Evolutionary conservation across 495 filamentous ascomycete genomes (phyloP), one percentile per base, ranked within the genome.

Genomic region (Bathelium albidoporum): DNA sequence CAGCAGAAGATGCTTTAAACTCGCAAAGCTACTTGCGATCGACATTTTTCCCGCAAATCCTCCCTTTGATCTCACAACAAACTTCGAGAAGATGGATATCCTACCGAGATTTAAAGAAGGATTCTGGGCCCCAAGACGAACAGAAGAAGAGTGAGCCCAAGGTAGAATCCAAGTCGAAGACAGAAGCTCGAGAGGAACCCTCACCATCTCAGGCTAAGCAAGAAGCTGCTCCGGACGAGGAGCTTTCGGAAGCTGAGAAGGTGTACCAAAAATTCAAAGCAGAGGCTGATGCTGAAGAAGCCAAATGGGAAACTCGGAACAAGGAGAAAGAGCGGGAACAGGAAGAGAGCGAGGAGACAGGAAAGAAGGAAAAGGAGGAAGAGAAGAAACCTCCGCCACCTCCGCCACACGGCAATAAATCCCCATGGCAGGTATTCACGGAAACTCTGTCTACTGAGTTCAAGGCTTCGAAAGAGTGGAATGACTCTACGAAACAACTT

Each of bases 401-500:
- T 7, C 93, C 94, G 24, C 94, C 94, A 7, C 95, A 98, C 69
- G 95, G 94, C 64, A 90, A 95, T 76, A 98, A 98, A 78, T 89
- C 93, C 9, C 94, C 94, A 34, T 96, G 94, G 89, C 90, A 96
- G 75, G 94, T 98, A 43, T 98, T 98, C 80, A 89, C 90, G 64
- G 94, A 98, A 69, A 98, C 94, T 61, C 83, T 98, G 73, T 84
- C 89, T 70, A 79, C 81, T 59, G 94, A 97, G 72, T 94, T 98
- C 76, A 92, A 96, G 72, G 89, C 91, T 31, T 97, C 94, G 20
- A 95, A 97, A 73, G 94, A 98, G 75, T 98, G 95, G 94, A 94
- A 97, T 70, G 94, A 98, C 69, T 95, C 90, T 49, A 98, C 92
- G 20, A 97, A 97, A 73, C 90, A 91, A 60, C 82, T 98, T 12